Base-by-base conservation (phyloP, 768 basidiomycete species). In the Russula sp. region DNA sequence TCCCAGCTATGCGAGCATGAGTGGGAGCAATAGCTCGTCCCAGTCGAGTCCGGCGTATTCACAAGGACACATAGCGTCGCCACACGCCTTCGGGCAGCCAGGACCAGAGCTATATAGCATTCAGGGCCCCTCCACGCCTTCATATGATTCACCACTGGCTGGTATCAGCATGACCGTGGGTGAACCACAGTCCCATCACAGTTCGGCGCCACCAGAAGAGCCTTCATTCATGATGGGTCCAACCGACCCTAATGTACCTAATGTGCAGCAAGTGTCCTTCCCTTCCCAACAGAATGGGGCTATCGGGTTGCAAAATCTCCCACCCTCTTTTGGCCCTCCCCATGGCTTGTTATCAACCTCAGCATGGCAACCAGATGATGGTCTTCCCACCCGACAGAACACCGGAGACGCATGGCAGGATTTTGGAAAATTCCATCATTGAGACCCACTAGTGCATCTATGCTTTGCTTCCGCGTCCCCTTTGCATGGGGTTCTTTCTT, bases 31-130 rank as follows among this genome's bases (percentile, higher is more conserved):
- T 24, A 65, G 59, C 32, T 65, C 64, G 30, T 65, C 64, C 5
- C 64, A 65, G 30, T 65, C 64, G 24, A 65, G 64, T 38, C 64
- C 64, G 13, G 64, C 64, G 28, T 65, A 65, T 57, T 66, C 62
- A 58, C 65, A 64, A 28, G 62, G 51, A 16, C 63, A 59, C 10
- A 59, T 64, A 16, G 63, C 63, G 10, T 65, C 66, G 11, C 58
- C 66, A 40, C 66, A 65, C 38, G 44, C 66, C 18, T 67, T 59
- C 48, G 53, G 57, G 42, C 66, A 48, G 28, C 54, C 57, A 53
- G 57, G 52, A 50, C 44, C 18, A 34, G 63, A 58, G 9, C 3
- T 65, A 20, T 67, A 65, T 50, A 44, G 34, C 34, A 34, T 60
- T 5, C 58, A 59, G 18, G 48, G 52, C 0, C 55, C 64, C 16